These are phyloP conservation scores for Malus orientalis DNA, from an alignment of 306 rosid genomes.

Conservation along the genomic window DNA sequence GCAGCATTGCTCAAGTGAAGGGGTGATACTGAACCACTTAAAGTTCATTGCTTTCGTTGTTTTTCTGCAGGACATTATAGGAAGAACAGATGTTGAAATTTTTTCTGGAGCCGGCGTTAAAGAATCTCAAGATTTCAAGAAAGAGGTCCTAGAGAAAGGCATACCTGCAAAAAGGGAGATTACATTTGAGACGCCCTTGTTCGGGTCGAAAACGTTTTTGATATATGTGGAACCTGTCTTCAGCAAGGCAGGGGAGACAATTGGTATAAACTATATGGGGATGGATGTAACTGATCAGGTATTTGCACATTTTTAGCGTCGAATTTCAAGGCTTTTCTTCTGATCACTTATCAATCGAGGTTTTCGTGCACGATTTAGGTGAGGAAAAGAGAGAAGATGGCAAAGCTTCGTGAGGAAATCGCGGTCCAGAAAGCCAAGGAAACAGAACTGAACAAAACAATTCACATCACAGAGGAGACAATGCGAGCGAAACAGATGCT, in stretches of 20 bases:
- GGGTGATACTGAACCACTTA: background rate
- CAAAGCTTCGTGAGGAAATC: constrained; percentile 74
- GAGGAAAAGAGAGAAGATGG: constrained; percentile 90
- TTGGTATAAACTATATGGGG: constrained; percentile 93
- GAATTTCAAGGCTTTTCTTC: constrained; percentile 5
- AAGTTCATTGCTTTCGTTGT: background rate
- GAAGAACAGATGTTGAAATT: constrained; percentile 91
- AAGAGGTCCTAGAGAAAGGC: constrained; percentile 85
- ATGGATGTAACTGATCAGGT: constrained; percentile 99
- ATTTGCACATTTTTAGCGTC: background rate
- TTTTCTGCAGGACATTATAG: constrained; percentile 69
- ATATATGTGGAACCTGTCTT: constrained; percentile 90
- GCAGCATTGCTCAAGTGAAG: background rate
- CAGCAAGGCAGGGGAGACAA: constrained; percentile 82
- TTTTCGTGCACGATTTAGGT: constrained; percentile 34
- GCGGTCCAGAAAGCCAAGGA: constrained; percentile 95
- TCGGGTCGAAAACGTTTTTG: constrained; percentile 82
- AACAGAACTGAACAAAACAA: constrained; percentile 83
- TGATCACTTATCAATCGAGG: background rate
- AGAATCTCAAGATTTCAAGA: constrained; percentile 87
- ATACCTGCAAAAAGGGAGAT: constrained; percentile 86
- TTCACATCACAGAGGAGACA: constrained; percentile 97
- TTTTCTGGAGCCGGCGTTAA: constrained; percentile 78
- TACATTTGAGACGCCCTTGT: constrained; percentile 74
- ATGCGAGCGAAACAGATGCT: constrained; percentile 97